Conservation (phyloP, 768 basidiomycete species). For the Lactarius psammicola region DNA sequence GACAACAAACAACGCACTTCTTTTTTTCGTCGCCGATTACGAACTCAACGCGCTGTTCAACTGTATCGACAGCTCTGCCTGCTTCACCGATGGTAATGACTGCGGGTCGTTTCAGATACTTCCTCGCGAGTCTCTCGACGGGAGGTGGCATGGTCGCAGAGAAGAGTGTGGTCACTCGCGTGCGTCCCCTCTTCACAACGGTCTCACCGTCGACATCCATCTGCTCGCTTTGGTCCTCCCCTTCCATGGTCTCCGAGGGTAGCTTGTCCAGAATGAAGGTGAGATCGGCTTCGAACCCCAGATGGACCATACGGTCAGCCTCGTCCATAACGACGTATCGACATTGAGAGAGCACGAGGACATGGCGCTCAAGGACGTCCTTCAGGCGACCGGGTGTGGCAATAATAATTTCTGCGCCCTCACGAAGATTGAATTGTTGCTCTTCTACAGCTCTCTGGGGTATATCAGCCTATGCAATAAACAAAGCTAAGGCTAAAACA, state of each 20-base stretch:
- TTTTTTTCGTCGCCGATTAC: constrained; percentile 93
- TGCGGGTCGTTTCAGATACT: constrained; percentile 90
- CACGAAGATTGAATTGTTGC: constrained; percentile 96
- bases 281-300: constrained; percentile 93
- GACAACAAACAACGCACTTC: constrained; percentile 57
- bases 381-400: constrained; percentile 98
- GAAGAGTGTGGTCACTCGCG: constrained; percentile 93
- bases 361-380: constrained; percentile 94
- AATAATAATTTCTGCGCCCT: constrained; percentile 98
- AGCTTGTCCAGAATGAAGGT: constrained; percentile 94
- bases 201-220: constrained; percentile 77
- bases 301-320: constrained; percentile 97
- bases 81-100: constrained; percentile 98
- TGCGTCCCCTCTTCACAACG: constrained; percentile 70
- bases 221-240: constrained; percentile 70
- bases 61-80: constrained; percentile 96
- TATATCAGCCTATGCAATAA: constrained; percentile 27
- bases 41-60: constrained; percentile 95
- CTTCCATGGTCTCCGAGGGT: constrained; percentile 83
- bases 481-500: constrained; percentile 35
- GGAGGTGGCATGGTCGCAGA: constrained; percentile 99
- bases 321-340: constrained; percentile 99
- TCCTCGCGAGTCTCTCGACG: constrained; percentile 91
- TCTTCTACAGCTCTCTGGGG: constrained; percentile 86
- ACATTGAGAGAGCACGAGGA: constrained; percentile 94